phyloP scores from a whole-genome alignment of 176 grass and related monocot genomes.

The Hyparrhenia diplandra region DNA sequence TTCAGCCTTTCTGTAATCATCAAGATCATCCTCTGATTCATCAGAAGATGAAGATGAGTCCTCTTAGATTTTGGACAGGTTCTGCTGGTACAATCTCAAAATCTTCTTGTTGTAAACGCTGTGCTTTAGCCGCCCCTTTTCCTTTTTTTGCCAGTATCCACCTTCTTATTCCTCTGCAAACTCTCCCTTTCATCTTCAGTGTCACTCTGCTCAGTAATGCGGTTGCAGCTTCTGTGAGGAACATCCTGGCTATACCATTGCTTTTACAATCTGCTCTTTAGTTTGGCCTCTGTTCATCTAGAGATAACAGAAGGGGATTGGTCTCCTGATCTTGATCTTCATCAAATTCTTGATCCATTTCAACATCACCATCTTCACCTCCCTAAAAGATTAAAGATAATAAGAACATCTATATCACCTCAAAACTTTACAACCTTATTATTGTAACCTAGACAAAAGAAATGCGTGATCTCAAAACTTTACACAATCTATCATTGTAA shows the following conservation, averaged over 20 bases:
- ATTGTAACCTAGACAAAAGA: neutral
- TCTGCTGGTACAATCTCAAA: slow-evolving; percentile 91
- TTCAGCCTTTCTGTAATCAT: slow-evolving; percentile 71
- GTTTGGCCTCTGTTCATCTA: slow-evolving; percentile 56
- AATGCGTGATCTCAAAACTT: neutral
- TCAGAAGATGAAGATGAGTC: slow-evolving; percentile 72
- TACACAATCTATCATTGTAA: neutral
- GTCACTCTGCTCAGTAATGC: slow-evolving; percentile 40
- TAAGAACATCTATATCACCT: neutral
- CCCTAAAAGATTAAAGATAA: slow-evolving; percentile 38
- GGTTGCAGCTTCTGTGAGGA: slow-evolving; percentile 47
- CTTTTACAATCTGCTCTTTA: slow-evolving; percentile 62
- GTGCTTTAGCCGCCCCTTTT: slow-evolving; percentile 3
- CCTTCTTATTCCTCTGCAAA: slow-evolving; percentile 29
- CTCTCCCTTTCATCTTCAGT: slow-evolving; percentile 67
- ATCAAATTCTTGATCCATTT: slow-evolving; percentile 55
- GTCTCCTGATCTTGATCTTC: slow-evolving; percentile 51
- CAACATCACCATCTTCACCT: slow-evolving; percentile 54
- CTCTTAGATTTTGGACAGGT: slow-evolving; percentile 48
- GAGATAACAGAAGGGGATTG: slow-evolving; percentile 72
- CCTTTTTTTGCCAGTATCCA: slow-evolving; percentile 23
- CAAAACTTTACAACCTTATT: neutral
- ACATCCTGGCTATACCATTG: slow-evolving; percentile 91
- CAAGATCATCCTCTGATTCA: slow-evolving; percentile 55
- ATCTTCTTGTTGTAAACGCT: slow-evolving; percentile 38